Percentiles rank a stretch among this genome's conserved stretches.
Conservation (phyloP, 225 moss, liverwort and hornwort genomes). For the Pleurozium schreberi region DNA sequence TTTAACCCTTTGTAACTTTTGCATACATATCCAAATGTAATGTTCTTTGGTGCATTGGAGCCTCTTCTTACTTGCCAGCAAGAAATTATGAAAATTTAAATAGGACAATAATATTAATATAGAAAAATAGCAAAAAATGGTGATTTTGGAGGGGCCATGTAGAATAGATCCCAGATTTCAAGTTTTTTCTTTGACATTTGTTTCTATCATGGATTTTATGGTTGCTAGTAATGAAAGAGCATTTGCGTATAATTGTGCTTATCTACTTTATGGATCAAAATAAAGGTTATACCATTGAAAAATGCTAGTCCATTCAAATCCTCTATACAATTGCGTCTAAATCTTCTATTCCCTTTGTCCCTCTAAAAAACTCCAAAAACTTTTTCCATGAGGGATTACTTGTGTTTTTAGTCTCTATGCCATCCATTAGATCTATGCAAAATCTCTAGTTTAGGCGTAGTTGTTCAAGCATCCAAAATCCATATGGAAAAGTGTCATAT, state of each 20-base stretch:
- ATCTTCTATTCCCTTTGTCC: neutral
- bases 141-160: accelerated
- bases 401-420: too few relatives aligned
- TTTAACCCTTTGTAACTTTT: neutral
- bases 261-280: neutral
- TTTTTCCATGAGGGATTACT: too few relatives aligned
- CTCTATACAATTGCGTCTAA: accelerated
- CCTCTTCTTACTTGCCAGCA: neutral
- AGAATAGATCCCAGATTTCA: neutral
- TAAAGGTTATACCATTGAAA: neutral
- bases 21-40: neutral
- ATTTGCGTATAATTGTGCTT: neutral
- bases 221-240: neutral
- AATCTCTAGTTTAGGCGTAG: too few relatives aligned
- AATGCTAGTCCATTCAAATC: neutral
- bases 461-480: too few relatives aligned
- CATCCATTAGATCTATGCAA: too few relatives aligned
- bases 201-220: neutral
- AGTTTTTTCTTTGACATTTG: neutral
- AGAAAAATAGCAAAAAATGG: neutral
- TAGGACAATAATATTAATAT: accelerated
- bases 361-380: too few relatives aligned
- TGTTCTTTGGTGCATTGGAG: neutral
- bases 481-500: too few relatives aligned
- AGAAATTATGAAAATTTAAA: neutral